Base-by-base conservation (phyloP, 495 filamentous ascomycete species). In the Evansstolkia leycettana region DNA sequence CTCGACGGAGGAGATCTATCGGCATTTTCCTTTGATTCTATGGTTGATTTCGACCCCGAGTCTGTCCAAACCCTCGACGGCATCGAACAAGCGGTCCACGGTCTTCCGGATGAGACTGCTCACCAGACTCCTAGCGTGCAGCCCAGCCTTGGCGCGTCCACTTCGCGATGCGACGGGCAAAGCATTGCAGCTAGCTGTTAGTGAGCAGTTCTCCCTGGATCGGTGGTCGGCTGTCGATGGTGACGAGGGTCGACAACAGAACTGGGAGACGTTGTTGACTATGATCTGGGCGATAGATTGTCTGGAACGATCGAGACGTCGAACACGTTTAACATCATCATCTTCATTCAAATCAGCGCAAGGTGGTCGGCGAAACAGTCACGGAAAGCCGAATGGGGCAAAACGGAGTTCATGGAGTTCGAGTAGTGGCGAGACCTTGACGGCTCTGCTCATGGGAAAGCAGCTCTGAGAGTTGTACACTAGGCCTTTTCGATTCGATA, bases 71-170 rank as follows among this genome's bases (percentile, higher is more conserved):
- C 45, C 51, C 50, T 67, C 54, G 57, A 62, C 48, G 64, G 55
- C 43, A 53, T 58, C 61, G 54, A 68, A 62, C 42, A n/a, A n/a
- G 7, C 56, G 57, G 39, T 64, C 47, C 46, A 58, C 69, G 42
- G 63, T 58, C 57, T 66, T 74, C 47, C 69, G 71, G 59, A 73
- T 61, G 64, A 69, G 47, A 54, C 61, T 70, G 47, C 64, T 72
- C 57, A 59, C 57, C 50, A 58, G 65, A 59, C 66, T 73, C 51
- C 64, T 73, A 60, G 80, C 80, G 70, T 80, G 84, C 84, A 88
- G 80, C 82, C 81, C 80, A 73, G 74, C 73, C 62, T 73, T 83
- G 82, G 84, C 84, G 84, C 84, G 81, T 82, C 83, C 80, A 58
- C 72, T 82, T 61, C 72, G 70, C 76, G 80, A 84, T 84, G 84